phyloP scores from a whole-genome alignment of 148 eudicot genomes.

The Rheum nobile region DNA sequence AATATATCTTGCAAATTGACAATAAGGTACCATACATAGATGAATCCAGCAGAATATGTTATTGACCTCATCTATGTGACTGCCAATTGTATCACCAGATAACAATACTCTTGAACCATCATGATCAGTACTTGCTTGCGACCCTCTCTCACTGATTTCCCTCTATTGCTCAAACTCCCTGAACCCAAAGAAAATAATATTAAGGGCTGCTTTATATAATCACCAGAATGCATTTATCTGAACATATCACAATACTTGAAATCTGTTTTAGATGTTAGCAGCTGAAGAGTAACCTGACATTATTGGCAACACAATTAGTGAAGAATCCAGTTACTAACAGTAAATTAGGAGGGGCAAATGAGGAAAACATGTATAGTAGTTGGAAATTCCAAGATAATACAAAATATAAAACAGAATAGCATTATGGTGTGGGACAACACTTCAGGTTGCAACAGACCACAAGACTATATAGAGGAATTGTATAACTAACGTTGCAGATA shows the following conservation, averaged over 20 bases:
- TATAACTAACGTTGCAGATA: neutral
- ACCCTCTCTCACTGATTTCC: slow-evolving; percentile 65
- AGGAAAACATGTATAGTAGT: neutral
- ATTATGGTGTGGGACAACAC: neutral
- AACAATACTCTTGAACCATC: slow-evolving; percentile 29
- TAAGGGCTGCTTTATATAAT: neutral
- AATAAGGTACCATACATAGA: neutral
- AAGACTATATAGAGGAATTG: neutral
- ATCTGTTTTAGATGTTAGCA: slow-evolving; percentile 85
- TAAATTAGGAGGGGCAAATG: neutral
- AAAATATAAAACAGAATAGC: neutral
- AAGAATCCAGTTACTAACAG: neutral
- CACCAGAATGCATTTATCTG: neutral
- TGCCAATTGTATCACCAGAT: slow-evolving; percentile 24
- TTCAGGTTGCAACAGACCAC: neutral
- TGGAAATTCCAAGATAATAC: neutral
- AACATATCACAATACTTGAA: slow-evolving; percentile 44
- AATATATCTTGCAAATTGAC: neutral
- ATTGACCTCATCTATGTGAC: slow-evolving; percentile 46
- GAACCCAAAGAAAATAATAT: slow-evolving; percentile 15
- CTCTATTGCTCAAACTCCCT: slow-evolving; percentile 97
- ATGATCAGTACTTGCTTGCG: slow-evolving; percentile 39
- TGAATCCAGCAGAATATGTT: neutral
- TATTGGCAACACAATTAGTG: neutral
- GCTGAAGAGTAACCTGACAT: slow-evolving; percentile 85